Percentiles rank a stretch among this genome's conserved stretches.
These are phyloP conservation scores for Xylaria sp. DNA, from an alignment of 2,329 filamentous ascomycete species.

Conservation along the genomic window DNA sequence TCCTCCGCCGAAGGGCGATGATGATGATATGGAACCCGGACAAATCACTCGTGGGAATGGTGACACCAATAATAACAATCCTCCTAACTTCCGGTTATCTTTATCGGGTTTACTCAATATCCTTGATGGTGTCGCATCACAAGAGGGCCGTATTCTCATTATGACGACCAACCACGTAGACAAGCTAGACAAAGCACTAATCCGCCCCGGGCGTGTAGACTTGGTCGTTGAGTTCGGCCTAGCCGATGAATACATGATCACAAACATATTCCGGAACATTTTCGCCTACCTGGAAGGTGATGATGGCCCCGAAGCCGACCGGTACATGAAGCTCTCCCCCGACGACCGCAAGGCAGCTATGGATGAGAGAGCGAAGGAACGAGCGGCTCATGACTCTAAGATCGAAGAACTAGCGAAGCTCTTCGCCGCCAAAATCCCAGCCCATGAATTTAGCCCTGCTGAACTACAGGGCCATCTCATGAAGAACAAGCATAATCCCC, in stretches of 20 bases:
- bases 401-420: constrained; percentile 58
- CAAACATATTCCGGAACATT: constrained; percentile 67
- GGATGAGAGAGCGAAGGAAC: constrained; percentile 48
- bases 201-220: constrained; percentile 70
- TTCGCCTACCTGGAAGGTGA: constrained; percentile 64
- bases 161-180: constrained; percentile 74
- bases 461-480: constrained; percentile 70
- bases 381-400: constrained; percentile 51
- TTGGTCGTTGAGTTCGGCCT: constrained; percentile 67
- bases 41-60: constrained; percentile 49
- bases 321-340: constrained; percentile 43
- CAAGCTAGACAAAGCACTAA: constrained; percentile 69
- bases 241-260: constrained; percentile 63
- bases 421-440: constrained; percentile 64
- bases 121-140: constrained; percentile 76
- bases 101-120: constrained; percentile 83
- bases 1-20: constrained; percentile 3
- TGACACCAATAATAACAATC: constrained; percentile 33
- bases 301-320: constrained; percentile 46
- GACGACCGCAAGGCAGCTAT: constrained; percentile 46
- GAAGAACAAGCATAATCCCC: constrained; percentile 64
- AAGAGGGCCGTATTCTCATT: constrained; percentile 70
- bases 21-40: constrained; percentile 47
- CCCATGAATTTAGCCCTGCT: constrained; percentile 67
- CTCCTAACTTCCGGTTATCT: constrained; percentile 61